Percentiles rank a stretch among this genome's conserved stretches.
Conservation (phyloP, 169 alveolate genomes). For the Sarcocystis neurona region DNA sequence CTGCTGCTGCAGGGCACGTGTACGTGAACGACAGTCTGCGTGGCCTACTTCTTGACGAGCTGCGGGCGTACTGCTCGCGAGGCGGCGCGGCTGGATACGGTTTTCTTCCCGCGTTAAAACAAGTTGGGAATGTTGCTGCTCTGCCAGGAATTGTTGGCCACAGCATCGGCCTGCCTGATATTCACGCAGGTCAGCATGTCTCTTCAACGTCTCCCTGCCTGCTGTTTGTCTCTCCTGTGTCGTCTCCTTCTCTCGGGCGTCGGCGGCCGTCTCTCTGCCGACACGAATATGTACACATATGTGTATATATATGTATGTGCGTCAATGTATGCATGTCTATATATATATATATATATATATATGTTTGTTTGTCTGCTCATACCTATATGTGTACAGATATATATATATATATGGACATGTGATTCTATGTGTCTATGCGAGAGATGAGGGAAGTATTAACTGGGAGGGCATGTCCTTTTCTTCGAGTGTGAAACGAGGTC, state of each 20-base stretch:
- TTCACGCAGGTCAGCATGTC: slow-evolving; percentile 85
- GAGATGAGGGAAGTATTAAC: too few species aligned
- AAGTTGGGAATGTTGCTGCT: slow-evolving; percentile 87
- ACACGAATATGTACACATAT: background rate
- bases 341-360: too few species aligned
- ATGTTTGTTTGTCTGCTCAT: too few species aligned
- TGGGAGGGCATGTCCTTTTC: too few species aligned
- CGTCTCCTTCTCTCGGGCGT: too few species aligned
- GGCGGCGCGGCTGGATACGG: slow-evolving; percentile 68
- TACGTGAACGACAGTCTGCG: slow-evolving; percentile 79
- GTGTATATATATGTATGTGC: background rate
- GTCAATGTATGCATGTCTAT: too few species aligned
- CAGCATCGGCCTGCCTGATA: slow-evolving; percentile 85
- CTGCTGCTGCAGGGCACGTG: slow-evolving; percentile 30
- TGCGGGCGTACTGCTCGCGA: slow-evolving; percentile 63
- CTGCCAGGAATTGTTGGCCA: slow-evolving; percentile 87
- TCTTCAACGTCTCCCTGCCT: too few species aligned
- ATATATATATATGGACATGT: too few species aligned
- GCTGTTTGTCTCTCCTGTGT: background rate
- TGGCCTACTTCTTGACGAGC: slow-evolving; percentile 76
- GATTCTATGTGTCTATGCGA: too few species aligned
- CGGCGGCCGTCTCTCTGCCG: too few species aligned
- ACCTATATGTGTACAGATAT: too few species aligned
- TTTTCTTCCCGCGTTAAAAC: slow-evolving; percentile 88
- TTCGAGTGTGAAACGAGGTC: too few species aligned